Evolutionary conservation across 345 rosid species (phyloP).

Genomic region (Sisymbrium altissimum): DNA sequence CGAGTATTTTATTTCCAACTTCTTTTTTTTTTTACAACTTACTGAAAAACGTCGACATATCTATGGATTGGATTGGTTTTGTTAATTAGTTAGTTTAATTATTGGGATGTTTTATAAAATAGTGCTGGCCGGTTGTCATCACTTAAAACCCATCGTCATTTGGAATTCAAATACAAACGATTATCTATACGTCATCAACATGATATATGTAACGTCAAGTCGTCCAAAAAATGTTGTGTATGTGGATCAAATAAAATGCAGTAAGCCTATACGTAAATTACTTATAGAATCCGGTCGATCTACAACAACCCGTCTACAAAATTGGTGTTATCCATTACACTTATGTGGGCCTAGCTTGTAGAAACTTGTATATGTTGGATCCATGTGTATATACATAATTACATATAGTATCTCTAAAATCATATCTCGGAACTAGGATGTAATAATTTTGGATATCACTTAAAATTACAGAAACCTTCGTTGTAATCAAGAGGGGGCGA

Average conservation of each 20-base stretch:
- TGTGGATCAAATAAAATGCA: too few species aligned
- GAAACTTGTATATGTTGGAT: background rate
- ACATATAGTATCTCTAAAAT: background rate
- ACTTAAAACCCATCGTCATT: background rate
- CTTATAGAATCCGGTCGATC: background rate
- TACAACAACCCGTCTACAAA: background rate
- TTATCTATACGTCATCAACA: background rate
- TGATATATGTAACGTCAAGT: background rate
- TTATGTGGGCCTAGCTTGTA: background rate
- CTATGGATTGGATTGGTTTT: background rate
- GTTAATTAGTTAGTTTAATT: background rate
- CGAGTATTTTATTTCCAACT: background rate
- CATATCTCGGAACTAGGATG: background rate
- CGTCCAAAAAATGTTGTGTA: background rate
- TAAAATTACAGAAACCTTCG: constrained; percentile 1
- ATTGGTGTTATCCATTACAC: background rate
- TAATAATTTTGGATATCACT: background rate
- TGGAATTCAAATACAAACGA: background rate
- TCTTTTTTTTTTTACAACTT: background rate
- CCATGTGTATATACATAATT: background rate
- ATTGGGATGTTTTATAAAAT: background rate
- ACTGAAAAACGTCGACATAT: background rate
- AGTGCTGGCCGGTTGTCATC: background rate
- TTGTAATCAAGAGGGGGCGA: background rate
- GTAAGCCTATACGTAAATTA: background rate